These are phyloP conservation scores for Ceriops decandra DNA, from an alignment of 345 rosid species.

Conservation along the genomic window DNA sequence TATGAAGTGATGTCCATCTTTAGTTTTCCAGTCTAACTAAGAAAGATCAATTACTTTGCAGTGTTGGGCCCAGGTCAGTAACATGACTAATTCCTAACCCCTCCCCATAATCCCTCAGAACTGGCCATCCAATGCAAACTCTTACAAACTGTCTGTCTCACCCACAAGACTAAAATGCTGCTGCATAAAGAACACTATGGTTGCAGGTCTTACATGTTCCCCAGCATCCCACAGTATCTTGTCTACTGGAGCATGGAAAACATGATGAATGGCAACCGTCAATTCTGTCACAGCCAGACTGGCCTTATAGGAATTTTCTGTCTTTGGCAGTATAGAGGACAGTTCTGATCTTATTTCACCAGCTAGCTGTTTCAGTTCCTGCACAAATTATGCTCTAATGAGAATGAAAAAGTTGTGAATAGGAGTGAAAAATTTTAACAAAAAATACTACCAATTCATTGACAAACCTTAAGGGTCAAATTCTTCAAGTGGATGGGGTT, in stretches of 20 bases:
- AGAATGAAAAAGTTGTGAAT: slow-evolving; percentile 1
- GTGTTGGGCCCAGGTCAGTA: neutral
- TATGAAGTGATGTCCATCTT: neutral
- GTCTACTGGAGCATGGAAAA: slow-evolving; percentile 82
- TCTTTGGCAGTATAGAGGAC: slow-evolving; percentile 41
- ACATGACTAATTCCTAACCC: neutral
- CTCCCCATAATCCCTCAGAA: neutral
- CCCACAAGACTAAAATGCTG: neutral
- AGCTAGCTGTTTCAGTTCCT: slow-evolving; percentile 77
- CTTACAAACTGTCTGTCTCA: neutral
- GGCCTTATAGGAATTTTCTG: slow-evolving; percentile 50
- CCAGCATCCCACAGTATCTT: slow-evolving; percentile 88
- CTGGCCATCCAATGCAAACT: neutral
- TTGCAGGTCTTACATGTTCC: slow-evolving; percentile 53
- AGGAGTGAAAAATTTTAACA: slow-evolving; percentile 1
- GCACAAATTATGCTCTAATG: slow-evolving; percentile 18
- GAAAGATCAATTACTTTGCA: neutral
- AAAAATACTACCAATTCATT: slow-evolving; percentile 7
- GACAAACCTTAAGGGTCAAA: slow-evolving; percentile 60
- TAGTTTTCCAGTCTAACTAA: neutral
- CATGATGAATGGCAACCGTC: slow-evolving; percentile 78
- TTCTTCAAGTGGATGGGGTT: slow-evolving; percentile 73
- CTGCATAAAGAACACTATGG: neutral
- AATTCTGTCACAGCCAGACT: slow-evolving; percentile 75
- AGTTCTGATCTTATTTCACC: slow-evolving; percentile 66